Evolutionary conservation across 2,329 filamentous ascomycete species (phyloP), one percentile per base, ranked within the genome.

Genomic region (Talaromyces sp.): DNA sequence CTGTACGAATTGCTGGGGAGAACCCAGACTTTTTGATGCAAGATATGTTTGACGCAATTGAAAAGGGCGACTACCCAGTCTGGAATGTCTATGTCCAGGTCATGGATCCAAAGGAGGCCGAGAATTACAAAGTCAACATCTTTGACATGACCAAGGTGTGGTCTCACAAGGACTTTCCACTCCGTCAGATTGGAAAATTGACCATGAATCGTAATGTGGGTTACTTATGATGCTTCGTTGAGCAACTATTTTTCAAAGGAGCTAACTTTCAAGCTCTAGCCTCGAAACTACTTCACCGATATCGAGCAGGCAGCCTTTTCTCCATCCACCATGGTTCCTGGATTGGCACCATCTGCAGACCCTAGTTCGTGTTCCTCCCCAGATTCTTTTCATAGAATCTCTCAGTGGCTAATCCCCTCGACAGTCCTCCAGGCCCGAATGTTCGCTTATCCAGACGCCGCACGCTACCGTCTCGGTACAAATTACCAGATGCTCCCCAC

Each of bases 301-400:
- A 81, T 87, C 48, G 86, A 89, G 69, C 85, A 89, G 71, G 81
- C 83, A 0, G 82, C 84, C 0, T 89, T 89, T 65, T 84, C 82
- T 0, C 86, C 86, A 0, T 81, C 81, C 0, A 84, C 81, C 60
- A 74, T 89, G 68, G 83, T 87, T 0, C 85, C 84, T 0, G 86
- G 86, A 1, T 77, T 86, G 48, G 84, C 81, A 54, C 80, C 84
- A 0, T 83, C 82, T 0, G 81, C 83, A 6, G 86, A 89, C 65
- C 82, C 84, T 73, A 80, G 70, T 70, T 31, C 13, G 22, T 46
- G 15, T 6, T 11, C n/a, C 10, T 15, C 19, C 41, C 11, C n/a
- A 15, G 21, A 48, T 8, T 31, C 11, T n/a, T 13, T 28, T 8
- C 17, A 19, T 48, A 13, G 22, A 36, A n/a, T 17, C 35, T 17